Evolutionary conservation across 2,329 filamentous ascomycete species (phyloP).

Genomic region (Rutstroemia sp.): DNA sequence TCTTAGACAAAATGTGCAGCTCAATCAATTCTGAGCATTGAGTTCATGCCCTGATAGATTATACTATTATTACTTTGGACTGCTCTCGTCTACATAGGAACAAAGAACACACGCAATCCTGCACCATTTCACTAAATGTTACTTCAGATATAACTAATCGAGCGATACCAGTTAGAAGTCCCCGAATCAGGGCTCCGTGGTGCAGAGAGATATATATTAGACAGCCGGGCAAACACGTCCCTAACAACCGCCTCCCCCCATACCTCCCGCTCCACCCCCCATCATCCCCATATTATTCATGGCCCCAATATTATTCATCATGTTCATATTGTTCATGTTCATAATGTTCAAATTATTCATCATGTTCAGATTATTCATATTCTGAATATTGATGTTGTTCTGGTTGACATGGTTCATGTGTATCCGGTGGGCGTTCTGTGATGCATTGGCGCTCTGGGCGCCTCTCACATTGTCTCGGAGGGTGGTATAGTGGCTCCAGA

Average conservation of each 20-base stretch:
- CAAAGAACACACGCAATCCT: no score
- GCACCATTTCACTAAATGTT: no score
- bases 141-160: no score
- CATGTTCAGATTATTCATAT: not conserved
- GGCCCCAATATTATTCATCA: not conserved
- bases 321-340: slow-evolving; percentile 3
- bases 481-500: not conserved
- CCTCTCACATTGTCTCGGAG: not conserved
- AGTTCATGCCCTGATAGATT: no score
- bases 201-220: no score
- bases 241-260: not conserved
- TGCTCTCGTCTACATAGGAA: no score
- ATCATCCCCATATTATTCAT: slow-evolving; percentile 2
- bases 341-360: not conserved
- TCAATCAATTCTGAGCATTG: no score
- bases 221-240: not conserved
- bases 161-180: no score
- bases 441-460: not conserved
- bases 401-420: not conserved
- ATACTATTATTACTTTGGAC: no score
- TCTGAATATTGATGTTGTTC: not conserved
- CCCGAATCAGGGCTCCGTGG: no score
- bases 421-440: not conserved
- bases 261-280: not conserved
- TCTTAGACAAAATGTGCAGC: no score